Evolutionary conservation across 2,329 filamentous ascomycete genomes (phyloP), one percentile per base, ranked within the genome.

Genomic region (Parastagonospora nodorum): DNA sequence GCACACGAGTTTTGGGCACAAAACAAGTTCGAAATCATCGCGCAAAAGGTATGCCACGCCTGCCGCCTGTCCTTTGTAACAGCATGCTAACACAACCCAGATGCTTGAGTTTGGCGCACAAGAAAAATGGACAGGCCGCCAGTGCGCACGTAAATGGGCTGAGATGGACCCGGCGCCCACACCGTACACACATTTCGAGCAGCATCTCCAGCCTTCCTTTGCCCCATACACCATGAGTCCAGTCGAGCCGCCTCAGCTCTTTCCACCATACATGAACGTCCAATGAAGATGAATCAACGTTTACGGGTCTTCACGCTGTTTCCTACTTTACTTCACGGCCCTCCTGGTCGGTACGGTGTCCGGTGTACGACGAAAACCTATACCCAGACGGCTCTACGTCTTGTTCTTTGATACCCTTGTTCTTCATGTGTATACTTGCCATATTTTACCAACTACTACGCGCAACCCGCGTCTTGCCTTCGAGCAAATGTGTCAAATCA

Each of bases 11-110:
- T 80, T 64, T 82, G 78, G 78, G 75, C 76, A 45, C 78, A 78
- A 58, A 76, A 73, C 67, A 81, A 81, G 62, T 83, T 80, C 64
- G 79, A 82, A 40, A 81, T 82, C 53, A 80, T 83, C 54, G 70
- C 74, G 45, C 70, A 75, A 45, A 82, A 81, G 74, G 80, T 81
- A 52, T 33, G 43, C 38, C 28, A 29, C 11, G 11, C 2, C 27
- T 16, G 10, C 10, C 2, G 4, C 8, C 19, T 4, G 7, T 16
- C 1, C 5, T 5, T 4, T 11, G 8, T 24, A 12, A 11, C 5
- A 6, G 12, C 24, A 29, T 29, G 35, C 61, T 64, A 40, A 64
- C 53, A 10, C 28, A n/a, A 8, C 2, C 11, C 46, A 82, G 80
- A 82, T 82, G 80, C 65, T 78, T 51, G 79, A 82, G 41, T 80